A percentile compares a stretch with the other conserved stretches of the same genome.
Evolutionary conservation across 805 yeast genomes (phyloP).

Genomic region (Cyberlindnera nakhonratchasimensis): DNA sequence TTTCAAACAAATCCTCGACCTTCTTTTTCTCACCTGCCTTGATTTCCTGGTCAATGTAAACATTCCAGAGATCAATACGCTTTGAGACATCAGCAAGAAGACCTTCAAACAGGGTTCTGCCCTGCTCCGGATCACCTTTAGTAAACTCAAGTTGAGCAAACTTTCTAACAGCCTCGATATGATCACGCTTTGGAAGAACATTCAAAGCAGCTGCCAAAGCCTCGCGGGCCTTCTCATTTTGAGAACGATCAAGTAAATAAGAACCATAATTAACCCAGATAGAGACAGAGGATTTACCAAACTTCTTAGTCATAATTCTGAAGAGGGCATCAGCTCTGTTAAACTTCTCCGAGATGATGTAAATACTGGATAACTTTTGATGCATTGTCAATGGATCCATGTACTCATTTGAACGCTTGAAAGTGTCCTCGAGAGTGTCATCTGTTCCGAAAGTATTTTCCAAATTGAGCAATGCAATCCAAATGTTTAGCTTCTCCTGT

Average conservation of each 20-base stretch:
- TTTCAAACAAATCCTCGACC: slow-evolving; percentile 77
- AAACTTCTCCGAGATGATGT: slow-evolving; percentile 65
- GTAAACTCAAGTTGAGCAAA: slow-evolving; percentile 85
- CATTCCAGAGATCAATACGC: slow-evolving; percentile 92
- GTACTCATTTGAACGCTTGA: slow-evolving; percentile 81
- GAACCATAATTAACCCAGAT: slow-evolving; percentile 85
- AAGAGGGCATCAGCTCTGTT: slow-evolving; percentile 69
- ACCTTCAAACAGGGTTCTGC: slow-evolving; percentile 92
- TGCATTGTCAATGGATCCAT: slow-evolving; percentile 88
- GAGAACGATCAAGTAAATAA: slow-evolving; percentile 59
- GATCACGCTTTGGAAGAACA: slow-evolving; percentile 65
- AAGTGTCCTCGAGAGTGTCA: slow-evolving; percentile 74
- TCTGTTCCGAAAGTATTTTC: slow-evolving; percentile 91
- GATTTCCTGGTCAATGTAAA: slow-evolving; percentile 90
- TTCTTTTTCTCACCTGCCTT: slow-evolving; percentile 62
- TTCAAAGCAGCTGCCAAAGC: slow-evolving; percentile 73
- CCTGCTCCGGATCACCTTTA: slow-evolving; percentile 91
- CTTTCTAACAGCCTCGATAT: slow-evolving; percentile 77
- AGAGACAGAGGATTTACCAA: slow-evolving; percentile 61
- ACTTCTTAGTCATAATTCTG: slow-evolving; percentile 69
- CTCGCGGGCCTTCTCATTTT: slow-evolving; percentile 59
- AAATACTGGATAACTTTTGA: slow-evolving; percentile 73
- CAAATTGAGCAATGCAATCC: slow-evolving; percentile 93
- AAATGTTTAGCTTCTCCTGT: slow-evolving; percentile 85
- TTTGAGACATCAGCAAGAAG: slow-evolving; percentile 85